Conservation (phyloP, 371 early-diverging fungal genomes). For the Blakeslea trispora region DNA sequence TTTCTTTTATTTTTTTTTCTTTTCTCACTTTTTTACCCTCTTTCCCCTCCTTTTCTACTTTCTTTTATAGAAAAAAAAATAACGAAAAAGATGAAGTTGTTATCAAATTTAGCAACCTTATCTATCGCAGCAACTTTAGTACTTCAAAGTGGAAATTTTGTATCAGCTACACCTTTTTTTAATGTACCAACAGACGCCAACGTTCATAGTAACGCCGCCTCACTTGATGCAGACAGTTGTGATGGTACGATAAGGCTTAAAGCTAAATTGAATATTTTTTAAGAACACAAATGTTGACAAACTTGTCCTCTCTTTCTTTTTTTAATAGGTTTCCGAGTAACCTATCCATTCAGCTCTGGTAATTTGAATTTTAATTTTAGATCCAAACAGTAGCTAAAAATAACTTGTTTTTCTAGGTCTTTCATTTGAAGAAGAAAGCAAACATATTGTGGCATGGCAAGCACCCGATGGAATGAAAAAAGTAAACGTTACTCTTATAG, state of each 20-base stretch:
- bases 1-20: conserved; percentile 9
- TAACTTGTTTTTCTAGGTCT: conserved; percentile 25
- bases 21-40: conserved; percentile 8
- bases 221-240: conserved; percentile 14
- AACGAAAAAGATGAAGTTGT: conserved; percentile 35
- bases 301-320: conserved; percentile 1
- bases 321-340: conserved; percentile 35
- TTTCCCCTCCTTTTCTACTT: conserved; percentile 14
- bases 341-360: conserved; percentile 34
- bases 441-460: conserved; percentile 46
- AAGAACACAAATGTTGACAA: not conserved
- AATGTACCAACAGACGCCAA: conserved; percentile 16
- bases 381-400: not conserved
- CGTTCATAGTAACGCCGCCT: conserved; percentile 30
- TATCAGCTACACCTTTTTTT: conserved; percentile 45
- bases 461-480: conserved; percentile 26
- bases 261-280: not conserved
- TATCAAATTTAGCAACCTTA: conserved; percentile 33
- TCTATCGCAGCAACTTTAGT: conserved; percentile 37
- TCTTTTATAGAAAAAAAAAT: conserved; percentile 4
- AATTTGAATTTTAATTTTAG: conserved; percentile 4
- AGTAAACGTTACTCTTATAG: conserved; percentile 37
- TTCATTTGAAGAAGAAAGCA: conserved; percentile 32
- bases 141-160: conserved; percentile 41
- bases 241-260: conserved; percentile 10